Evolutionary conservation across 2,329 filamentous ascomycete species (phyloP).

Genomic region (Dactylellina cionopaga): DNA sequence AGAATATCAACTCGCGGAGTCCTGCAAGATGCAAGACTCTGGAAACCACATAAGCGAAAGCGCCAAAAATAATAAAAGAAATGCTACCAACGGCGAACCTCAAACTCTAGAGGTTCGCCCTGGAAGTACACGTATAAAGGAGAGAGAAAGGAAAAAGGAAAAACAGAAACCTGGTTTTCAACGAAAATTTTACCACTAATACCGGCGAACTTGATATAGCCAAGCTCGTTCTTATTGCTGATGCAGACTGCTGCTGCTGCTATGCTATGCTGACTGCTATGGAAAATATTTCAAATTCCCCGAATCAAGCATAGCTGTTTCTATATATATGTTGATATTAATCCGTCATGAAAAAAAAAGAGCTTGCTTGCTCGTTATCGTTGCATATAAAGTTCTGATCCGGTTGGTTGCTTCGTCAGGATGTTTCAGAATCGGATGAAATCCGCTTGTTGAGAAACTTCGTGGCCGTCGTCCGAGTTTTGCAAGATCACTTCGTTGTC

Average conservation of each 20-base stretch:
- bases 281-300: constrained; percentile 47
- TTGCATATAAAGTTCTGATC: constrained; percentile 24
- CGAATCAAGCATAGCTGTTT: constrained; percentile 51
- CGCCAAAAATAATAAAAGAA: constrained; percentile 27
- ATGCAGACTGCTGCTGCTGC: constrained; percentile 34
- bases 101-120: constrained; percentile 22
- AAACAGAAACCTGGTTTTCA: constrained; percentile 15
- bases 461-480: constrained; percentile 60
- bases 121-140: constrained; percentile 42
- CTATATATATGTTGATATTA: constrained; percentile 50
- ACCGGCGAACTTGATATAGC: constrained; percentile 15
- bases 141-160: constrained; percentile 11
- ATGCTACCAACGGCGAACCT: constrained; percentile 33
- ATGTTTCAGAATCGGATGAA: constrained; percentile 64
- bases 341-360: constrained; percentile 41
- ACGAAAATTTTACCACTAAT: constrained; percentile 23
- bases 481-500: constrained; percentile 65
- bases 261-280: constrained; percentile 21
- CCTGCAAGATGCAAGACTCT: constrained; percentile 46
- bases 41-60: constrained; percentile 51
- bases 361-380: constrained; percentile 19
- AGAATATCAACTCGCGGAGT: constrained; percentile 5
- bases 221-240: constrained; percentile 18
- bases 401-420: constrained; percentile 29
- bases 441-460: constrained; percentile 67